These are phyloP conservation scores for Dioszegia hungarica DNA, from an alignment of 768 basidiomycete species.

Conservation along the genomic window DNA sequence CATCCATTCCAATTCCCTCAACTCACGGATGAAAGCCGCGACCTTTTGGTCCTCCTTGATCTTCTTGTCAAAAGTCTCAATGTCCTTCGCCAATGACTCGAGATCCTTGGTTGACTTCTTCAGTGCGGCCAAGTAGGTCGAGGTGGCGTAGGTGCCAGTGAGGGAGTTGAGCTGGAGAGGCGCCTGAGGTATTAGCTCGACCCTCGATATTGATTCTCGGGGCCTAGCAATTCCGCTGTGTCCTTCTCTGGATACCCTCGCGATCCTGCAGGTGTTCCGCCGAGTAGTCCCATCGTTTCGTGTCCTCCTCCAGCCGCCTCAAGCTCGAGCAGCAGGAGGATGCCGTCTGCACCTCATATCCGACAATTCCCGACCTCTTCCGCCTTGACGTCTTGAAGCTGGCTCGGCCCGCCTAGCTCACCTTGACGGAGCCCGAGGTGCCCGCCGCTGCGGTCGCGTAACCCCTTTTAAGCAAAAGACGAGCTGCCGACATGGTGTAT, in stretches of 20 bases:
- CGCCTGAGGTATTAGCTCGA: slow-evolving; percentile 19
- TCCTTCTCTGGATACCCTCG: too few species aligned
- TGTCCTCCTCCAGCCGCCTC: too few species aligned
- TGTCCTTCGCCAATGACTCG: slow-evolving; percentile 78
- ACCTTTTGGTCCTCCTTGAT: slow-evolving; percentile 65
- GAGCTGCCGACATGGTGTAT: slow-evolving; percentile 24
- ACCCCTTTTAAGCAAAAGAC: slow-evolving; percentile 41
- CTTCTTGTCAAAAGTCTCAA: slow-evolving; percentile 64
- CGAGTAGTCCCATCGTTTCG: too few species aligned
- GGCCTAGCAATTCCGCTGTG: too few species aligned
- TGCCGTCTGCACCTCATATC: too few species aligned
- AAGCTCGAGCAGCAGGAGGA: too few species aligned
- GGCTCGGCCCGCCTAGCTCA: too few species aligned
- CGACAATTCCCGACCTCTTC: slow-evolving; percentile 1
- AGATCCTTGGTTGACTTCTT: slow-evolving; percentile 76
- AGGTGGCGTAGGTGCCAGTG: slow-evolving; percentile 48
- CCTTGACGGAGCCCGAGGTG: slow-evolving; percentile 35
- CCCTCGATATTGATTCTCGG: too few species aligned
- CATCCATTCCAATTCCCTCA: too few species aligned
- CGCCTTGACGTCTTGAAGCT: too few species aligned
- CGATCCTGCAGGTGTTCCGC: too few species aligned
- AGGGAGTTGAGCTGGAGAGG: slow-evolving; percentile 49
- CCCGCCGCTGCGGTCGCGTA: slow-evolving; percentile 39
- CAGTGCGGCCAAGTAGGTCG: slow-evolving; percentile 53
- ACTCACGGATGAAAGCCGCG: slow-evolving; percentile 60